Evolutionary conservation across 202 grass and related monocot genomes (phyloP).

Genomic region (Alloteropsis angusta): DNA sequence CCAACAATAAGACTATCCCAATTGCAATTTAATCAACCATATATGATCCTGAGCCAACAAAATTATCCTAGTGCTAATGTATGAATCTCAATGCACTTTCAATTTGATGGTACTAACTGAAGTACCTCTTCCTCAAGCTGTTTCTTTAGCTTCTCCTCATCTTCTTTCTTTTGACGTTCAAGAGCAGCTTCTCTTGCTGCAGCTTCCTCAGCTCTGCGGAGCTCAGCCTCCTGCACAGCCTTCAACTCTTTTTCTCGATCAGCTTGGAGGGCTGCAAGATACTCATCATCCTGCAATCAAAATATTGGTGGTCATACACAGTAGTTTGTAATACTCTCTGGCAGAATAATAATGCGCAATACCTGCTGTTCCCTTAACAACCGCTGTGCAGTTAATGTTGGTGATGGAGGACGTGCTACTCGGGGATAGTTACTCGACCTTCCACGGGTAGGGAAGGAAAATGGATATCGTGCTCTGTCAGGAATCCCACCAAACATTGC

Average conservation of each 20-base stretch:
- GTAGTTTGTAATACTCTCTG: background rate
- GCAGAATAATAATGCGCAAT: constrained; percentile 4
- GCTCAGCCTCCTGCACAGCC: constrained; percentile 54
- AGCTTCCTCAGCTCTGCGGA: constrained; percentile 38
- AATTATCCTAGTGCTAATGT: background rate
- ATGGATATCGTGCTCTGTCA: constrained; percentile 52
- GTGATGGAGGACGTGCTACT: constrained; percentile 45
- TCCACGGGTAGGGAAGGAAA: constrained; percentile 43
- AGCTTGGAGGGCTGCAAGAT: constrained; percentile 77
- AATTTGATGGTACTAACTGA: background rate
- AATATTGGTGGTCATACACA: constrained; percentile 4
- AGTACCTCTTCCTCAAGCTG: constrained; percentile 81
- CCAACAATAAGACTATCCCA: background rate
- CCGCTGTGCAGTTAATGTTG: constrained; percentile 69
- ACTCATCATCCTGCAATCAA: constrained; percentile 74
- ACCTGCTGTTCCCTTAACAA: constrained; percentile 97
- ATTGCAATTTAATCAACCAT: background rate
- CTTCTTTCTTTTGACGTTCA: constrained; percentile 58
- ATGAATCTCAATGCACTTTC: background rate
- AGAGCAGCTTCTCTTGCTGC: constrained; percentile 64
- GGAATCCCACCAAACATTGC: constrained; percentile 94
- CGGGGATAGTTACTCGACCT: constrained; percentile 22
- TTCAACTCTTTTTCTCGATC: constrained; percentile 92
- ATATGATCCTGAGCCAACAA: background rate
- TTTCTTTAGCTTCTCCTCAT: constrained; percentile 67